Percentiles rank a stretch among this genome's conserved stretches.
These are phyloP conservation scores for Skeletonema marinoi DNA, from an alignment of 108 stramenopile genomes.

Conservation along the genomic window DNA sequence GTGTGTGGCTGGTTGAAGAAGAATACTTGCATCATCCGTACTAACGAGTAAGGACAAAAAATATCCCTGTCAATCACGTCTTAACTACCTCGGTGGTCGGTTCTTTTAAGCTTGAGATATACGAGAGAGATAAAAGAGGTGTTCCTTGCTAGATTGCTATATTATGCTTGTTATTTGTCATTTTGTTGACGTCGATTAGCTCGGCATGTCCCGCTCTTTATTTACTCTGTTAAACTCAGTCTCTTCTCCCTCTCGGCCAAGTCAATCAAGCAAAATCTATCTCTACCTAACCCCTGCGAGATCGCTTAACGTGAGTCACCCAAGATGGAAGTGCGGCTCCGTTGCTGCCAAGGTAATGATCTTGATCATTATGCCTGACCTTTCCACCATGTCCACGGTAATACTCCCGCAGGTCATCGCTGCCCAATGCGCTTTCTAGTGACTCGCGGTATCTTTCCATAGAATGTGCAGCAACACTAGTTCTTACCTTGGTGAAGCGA, in stretches of 20 bases:
- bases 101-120: no score
- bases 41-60: no score
- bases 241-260: neutral
- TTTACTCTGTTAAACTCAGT: neutral
- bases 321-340: conserved; percentile 42
- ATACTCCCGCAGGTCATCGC: conserved; percentile 72
- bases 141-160: no score
- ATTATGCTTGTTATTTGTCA: no score
- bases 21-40: no score
- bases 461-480: conserved; percentile 66
- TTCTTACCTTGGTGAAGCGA: conserved; percentile 76
- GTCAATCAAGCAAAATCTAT: conserved; percentile 20
- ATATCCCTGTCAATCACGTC: no score
- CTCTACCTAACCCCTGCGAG: neutral
- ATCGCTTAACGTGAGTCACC: conserved; percentile 43
- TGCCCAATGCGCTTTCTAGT: conserved; percentile 67
- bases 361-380: conserved; percentile 33
- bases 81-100: no score
- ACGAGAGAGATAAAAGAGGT: no score
- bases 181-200: no score
- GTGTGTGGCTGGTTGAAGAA: no score
- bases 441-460: conserved; percentile 72
- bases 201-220: neutral
- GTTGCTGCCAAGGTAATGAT: neutral
- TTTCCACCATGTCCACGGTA: conserved; percentile 60